A percentile compares a stretch with the other conserved stretches of the same genome.
These are phyloP conservation scores for Brasenia schreberi DNA, from an alignment of 164 flowering plant species.

Conservation along the genomic window DNA sequence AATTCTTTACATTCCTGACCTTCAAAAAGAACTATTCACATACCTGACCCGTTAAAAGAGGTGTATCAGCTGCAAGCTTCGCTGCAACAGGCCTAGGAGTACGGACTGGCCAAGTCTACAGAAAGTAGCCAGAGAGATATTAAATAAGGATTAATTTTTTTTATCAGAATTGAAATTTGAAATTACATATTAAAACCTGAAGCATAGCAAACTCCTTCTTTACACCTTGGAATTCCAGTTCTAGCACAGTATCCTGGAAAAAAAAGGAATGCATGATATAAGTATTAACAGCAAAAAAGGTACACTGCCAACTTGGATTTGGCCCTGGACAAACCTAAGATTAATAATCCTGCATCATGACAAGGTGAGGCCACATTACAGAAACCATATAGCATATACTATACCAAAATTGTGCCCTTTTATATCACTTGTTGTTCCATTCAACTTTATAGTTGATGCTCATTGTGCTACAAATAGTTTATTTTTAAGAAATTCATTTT, in stretches of 20 bases:
- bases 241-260: conserved; percentile 85
- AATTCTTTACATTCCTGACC: conserved; percentile 57
- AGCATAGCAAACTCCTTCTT: conserved; percentile 91
- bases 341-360: no score
- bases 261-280: background rate
- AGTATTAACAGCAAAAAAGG: background rate
- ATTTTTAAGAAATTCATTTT: no score
- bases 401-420: no score
- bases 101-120: conserved; percentile 98
- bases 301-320: no score
- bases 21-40: background rate
- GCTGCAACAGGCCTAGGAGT: conserved; percentile 95
- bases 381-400: no score
- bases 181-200: conserved; percentile 37
- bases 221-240: conserved; percentile 99
- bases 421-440: no score
- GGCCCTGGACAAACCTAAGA: no score
- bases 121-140: background rate
- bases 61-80: conserved; percentile 98
- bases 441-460: no score
- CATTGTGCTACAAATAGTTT: no score
- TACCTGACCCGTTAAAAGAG: conserved; percentile 98
- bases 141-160: background rate
- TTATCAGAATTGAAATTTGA: background rate
- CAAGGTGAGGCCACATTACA: no score